These are phyloP conservation scores for Chionographis japonica DNA, from an alignment of 106 monocot genomes.

Conservation along the genomic window DNA sequence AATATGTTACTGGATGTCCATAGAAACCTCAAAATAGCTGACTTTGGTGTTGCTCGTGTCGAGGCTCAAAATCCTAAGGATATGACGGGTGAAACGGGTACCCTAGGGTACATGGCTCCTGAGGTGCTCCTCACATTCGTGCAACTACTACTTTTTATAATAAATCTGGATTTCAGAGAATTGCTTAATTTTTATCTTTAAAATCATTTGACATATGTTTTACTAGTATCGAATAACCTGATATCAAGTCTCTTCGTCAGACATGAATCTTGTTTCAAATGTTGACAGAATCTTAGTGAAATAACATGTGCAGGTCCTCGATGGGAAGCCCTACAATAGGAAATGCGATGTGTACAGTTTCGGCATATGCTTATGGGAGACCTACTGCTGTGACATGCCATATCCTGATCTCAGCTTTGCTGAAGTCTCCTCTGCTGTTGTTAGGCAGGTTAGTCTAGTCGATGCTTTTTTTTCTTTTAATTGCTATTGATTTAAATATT, in stretches of 20 bases:
- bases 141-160: background rate
- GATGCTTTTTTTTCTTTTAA: background rate
- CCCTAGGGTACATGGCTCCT: slow-evolving; percentile 92
- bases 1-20: slow-evolving; percentile 62
- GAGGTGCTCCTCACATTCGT: slow-evolving; percentile 36
- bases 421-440: slow-evolving; percentile 63
- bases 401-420: slow-evolving; percentile 59
- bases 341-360: slow-evolving; percentile 85
- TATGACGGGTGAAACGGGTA: slow-evolving; percentile 99
- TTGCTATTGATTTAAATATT: background rate
- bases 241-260: no score
- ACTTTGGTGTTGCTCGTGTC: slow-evolving; percentile 95
- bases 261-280: no score
- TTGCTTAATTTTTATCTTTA: background rate
- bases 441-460: slow-evolving; percentile 43
- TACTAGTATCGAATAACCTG: background rate
- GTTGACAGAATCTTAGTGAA: background rate
- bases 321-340: slow-evolving; percentile 68
- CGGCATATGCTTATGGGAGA: slow-evolving; percentile 79
- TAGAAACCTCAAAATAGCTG: slow-evolving; percentile 72
- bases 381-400: slow-evolving; percentile 74
- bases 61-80: slow-evolving; percentile 80
- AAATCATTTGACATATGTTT: background rate
- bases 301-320: slow-evolving; percentile 39
- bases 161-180: background rate